Conservation (phyloP, 352 stramenopile species). For the Pythium dissimile region DNA sequence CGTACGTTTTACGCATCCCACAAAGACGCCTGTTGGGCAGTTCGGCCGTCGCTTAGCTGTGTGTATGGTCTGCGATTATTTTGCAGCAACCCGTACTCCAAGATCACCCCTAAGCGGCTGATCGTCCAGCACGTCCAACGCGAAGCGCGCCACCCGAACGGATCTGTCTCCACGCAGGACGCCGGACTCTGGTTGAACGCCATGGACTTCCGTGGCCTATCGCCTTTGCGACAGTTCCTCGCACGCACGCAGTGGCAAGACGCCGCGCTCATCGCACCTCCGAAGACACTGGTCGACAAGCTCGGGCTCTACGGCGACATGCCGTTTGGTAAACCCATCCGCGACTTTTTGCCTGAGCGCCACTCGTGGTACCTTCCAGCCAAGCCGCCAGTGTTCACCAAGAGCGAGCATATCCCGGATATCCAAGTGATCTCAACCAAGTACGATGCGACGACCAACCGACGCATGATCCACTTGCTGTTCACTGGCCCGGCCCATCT, state of each 20-base stretch:
- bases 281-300: conserved; percentile 34
- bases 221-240: conserved; percentile 44
- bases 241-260: conserved; percentile 49
- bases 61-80: neutral
- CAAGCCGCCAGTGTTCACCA: conserved; percentile 23
- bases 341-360: conserved; percentile 58
- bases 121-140: conserved; percentile 71
- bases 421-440: conserved; percentile 60
- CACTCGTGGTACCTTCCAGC: conserved; percentile 70
- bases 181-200: conserved; percentile 72
- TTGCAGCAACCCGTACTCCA: conserved; percentile 70
- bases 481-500: conserved; percentile 66
- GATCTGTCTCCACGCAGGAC: conserved; percentile 41
- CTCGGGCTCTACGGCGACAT: conserved; percentile 68
- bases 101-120: conserved; percentile 61
- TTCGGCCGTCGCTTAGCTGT: neutral
- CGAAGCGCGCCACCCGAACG: conserved; percentile 40
- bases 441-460: conserved; percentile 45
- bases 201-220: conserved; percentile 60
- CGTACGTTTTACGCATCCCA: conserved; percentile 42
- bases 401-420: neutral
- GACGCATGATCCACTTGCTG: conserved; percentile 57
- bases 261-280: conserved; percentile 30
- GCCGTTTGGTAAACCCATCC: conserved; percentile 58
- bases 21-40: too few relatives aligned